phyloP scores from a whole-genome alignment of 495 filamentous ascomycete species.

The Lentithecium fluviatile region DNA sequence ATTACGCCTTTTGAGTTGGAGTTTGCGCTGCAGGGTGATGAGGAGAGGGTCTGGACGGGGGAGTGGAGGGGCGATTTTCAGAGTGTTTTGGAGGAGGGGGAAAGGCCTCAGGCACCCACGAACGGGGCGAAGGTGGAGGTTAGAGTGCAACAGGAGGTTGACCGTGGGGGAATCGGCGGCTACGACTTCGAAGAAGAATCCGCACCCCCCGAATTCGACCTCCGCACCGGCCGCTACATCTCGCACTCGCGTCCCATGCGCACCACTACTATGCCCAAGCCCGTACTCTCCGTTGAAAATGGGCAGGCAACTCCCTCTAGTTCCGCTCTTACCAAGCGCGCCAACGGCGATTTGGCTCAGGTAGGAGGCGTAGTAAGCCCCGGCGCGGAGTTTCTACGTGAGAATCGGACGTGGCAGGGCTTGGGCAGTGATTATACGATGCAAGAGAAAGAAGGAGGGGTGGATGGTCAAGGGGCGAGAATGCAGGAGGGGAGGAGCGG shows the following conservation, averaged over 20 bases:
- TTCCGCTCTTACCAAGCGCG: conserved; percentile 56
- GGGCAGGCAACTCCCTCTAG: conserved; percentile 32
- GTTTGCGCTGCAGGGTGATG: conserved; percentile 68
- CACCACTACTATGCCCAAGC: conserved; percentile 36
- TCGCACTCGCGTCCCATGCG: conserved; percentile 80
- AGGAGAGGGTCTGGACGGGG: conserved; percentile 54
- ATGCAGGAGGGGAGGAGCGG: conserved; percentile 86
- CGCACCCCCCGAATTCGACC: conserved; percentile 85
- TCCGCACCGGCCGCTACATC: conserved; percentile 83
- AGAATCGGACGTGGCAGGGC: conserved; percentile 86
- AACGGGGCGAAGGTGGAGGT: conserved; percentile 15
- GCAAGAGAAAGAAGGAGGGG: conserved; percentile 59
- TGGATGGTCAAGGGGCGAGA: conserved; percentile 47
- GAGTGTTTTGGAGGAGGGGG: conserved; percentile 36
- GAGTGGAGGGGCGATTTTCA: conserved; percentile 51
- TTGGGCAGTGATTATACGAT: conserved; percentile 85
- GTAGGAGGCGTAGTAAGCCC: conserved; percentile 83
- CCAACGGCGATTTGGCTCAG: conserved; percentile 68
- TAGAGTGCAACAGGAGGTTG: conserved; percentile 20
- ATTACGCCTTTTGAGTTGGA: conserved; percentile 91
- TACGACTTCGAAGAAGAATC: conserved; percentile 62
- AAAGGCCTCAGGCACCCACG: too few species aligned
- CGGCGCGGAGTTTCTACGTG: conserved; percentile 80
- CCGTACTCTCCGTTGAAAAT: conserved; percentile 25
- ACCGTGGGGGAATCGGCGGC: conserved; percentile 38